These are phyloP conservation scores for Elaeis oleifera DNA, from an alignment of 202 grass and related monocot genomes.

Conservation along the genomic window DNA sequence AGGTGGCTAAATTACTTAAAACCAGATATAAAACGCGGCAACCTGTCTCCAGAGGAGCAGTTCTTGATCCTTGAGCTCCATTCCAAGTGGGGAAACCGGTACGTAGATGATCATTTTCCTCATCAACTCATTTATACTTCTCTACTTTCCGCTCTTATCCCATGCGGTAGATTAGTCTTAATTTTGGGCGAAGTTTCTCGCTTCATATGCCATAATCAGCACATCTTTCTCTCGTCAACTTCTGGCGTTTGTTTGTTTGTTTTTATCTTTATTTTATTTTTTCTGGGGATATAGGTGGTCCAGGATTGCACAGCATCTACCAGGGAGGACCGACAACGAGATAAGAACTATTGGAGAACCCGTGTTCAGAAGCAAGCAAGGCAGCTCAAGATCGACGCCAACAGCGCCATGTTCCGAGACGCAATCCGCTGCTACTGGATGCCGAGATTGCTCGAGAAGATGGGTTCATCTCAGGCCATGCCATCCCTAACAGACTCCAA, in stretches of 20 bases:
- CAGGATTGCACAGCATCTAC: slow-evolving; percentile 87
- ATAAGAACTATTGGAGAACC: slow-evolving; percentile 99
- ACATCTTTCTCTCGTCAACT: no score
- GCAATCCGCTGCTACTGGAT: slow-evolving; percentile 92
- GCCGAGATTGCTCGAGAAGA: slow-evolving; percentile 74
- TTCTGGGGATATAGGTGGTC: slow-evolving; percentile 46
- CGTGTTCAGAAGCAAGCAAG: slow-evolving; percentile 89
- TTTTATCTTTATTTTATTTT: no score
- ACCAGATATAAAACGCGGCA: slow-evolving; percentile 89
- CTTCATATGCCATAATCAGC: no score
- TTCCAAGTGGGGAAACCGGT: slow-evolving; percentile 97
- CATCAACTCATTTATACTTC: no score
- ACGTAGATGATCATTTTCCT: background rate
- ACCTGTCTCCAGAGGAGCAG: slow-evolving; percentile 85
- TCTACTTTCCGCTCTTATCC: no score
- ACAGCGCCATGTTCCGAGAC: slow-evolving; percentile 79
- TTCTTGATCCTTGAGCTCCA: slow-evolving; percentile 94
- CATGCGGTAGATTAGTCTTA: no score
- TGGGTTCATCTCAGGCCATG: slow-evolving; percentile 28
- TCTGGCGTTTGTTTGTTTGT: no score
- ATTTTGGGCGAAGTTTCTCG: no score
- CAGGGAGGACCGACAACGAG: slow-evolving; percentile 91
- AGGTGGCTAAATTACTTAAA: slow-evolving; percentile 96
- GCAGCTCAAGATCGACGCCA: slow-evolving; percentile 90
- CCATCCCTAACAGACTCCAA: background rate